Conservation (phyloP, 106 monocot species). For the Allium cepa region DNA sequence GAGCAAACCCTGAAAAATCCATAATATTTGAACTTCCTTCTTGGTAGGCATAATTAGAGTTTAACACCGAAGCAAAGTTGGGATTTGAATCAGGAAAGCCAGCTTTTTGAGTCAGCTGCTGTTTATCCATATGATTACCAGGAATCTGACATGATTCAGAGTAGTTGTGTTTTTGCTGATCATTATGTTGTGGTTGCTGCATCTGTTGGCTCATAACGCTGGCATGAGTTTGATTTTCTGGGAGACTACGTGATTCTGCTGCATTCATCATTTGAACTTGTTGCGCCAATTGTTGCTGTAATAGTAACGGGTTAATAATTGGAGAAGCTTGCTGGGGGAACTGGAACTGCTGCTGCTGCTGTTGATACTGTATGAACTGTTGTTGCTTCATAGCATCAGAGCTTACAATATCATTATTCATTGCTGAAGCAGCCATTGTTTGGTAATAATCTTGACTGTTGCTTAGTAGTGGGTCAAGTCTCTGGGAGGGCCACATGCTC, state of each 20-base stretch:
- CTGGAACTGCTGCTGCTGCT: conserved; percentile 56
- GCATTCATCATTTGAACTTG: conserved; percentile 40
- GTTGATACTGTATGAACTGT: conserved; percentile 64
- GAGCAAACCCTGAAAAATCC: conserved; percentile 29
- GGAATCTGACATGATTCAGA: conserved; percentile 38
- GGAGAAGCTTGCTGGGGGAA: conserved; percentile 43
- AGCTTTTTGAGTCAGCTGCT: conserved; percentile 39
- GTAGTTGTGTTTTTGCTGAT: conserved; percentile 40
- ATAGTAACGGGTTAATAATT: conserved; percentile 16
- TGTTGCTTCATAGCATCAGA: conserved; percentile 59
- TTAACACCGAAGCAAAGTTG: conserved; percentile 29
- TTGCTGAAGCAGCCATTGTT: conserved; percentile 60
- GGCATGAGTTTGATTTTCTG: conserved; percentile 21
- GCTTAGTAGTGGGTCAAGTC: conserved; percentile 51
- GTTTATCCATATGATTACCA: conserved; percentile 27
- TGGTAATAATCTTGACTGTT: conserved; percentile 67
- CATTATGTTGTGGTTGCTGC: conserved; percentile 31
- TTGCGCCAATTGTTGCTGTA: conserved; percentile 57
- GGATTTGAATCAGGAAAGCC: conserved; percentile 32
- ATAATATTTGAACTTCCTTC: conserved; percentile 39
- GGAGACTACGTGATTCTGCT: conserved; percentile 26
- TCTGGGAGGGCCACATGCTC: conserved; percentile 52
- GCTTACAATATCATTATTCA: conserved; percentile 43
- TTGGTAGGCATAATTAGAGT: conserved; percentile 22
- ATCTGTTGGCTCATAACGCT: conserved; percentile 38